A percentile compares a stretch with the other conserved stretches of the same genome.
These are phyloP conservation scores for Capsicum pubescens DNA, from an alignment of 257 asterid species.

Conservation along the genomic window DNA sequence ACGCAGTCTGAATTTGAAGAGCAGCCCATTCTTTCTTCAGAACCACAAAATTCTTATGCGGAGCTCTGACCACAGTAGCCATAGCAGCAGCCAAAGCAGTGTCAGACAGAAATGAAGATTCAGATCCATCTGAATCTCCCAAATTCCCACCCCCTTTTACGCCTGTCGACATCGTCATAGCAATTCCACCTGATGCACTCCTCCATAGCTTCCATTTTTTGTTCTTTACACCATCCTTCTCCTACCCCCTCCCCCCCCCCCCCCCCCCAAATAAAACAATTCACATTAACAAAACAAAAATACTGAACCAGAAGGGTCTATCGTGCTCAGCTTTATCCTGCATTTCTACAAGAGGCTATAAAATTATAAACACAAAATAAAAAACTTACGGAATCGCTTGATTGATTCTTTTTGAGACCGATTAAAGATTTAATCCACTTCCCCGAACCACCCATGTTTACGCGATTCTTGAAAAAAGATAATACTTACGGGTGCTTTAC, in stretches of 20 bases:
- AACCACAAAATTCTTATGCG: constrained; percentile 71
- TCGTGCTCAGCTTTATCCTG: too few species aligned
- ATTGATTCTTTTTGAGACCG: constrained; percentile 55
- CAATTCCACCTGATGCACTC: constrained; percentile 70
- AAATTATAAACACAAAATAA: too few species aligned
- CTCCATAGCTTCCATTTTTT: constrained; percentile 96
- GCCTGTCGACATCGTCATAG: constrained; percentile 41
- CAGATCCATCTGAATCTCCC: constrained; percentile 61
- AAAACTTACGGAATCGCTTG: constrained; percentile 52
- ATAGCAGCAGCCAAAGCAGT: constrained; percentile 81
- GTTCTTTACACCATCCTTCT: constrained; percentile 62
- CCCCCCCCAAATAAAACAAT: background rate
- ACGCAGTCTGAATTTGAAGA: constrained; percentile 74
- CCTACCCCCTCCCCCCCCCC: constrained; percentile 36
- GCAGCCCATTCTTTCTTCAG: constrained; percentile 90
- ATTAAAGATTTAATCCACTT: constrained; percentile 89
- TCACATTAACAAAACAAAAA: background rate
- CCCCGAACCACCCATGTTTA: constrained; percentile 78
- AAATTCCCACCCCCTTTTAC: constrained; percentile 47
- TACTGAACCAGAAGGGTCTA: too few species aligned
- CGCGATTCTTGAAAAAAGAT: background rate
- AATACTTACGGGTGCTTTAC: too few species aligned
- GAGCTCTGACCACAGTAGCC: constrained; percentile 79
- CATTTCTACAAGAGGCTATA: too few species aligned
- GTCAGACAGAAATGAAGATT: constrained; percentile 50